Base-by-base conservation (phyloP, 495 filamentous ascomycete species). In the Pyronema omphalodes region DNA sequence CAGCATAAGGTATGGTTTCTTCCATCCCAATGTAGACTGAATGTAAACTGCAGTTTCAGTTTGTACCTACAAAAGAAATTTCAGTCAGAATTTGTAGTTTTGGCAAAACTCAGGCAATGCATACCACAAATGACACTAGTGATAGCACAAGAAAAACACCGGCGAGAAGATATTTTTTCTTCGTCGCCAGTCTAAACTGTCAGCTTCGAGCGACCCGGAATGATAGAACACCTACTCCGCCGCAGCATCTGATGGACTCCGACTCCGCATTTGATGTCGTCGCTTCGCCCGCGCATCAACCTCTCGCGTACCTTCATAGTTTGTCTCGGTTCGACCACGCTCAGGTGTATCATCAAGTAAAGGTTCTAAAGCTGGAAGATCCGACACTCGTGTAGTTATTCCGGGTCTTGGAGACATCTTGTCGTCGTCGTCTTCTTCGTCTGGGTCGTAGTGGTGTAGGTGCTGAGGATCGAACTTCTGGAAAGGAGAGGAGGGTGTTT, bases 1-100 rank as follows among this genome's bases (percentile, higher is more conserved):
- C 75, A 98, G 74, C 91, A 98, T 98, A 72, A 83, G 88, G 71
- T 95, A 98, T 19, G 89, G 82, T 70, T 98, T 96, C 65, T 89
- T 78, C 91, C 91, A 98, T 35, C 78, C 74, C 55, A 94, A 66
- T 40, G 88, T 80, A 67, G 86, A 78, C 67, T 94, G 86, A 40
- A 98, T 87, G 66, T 94, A 88, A 7, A 88, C 80, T 3, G 91
- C 88, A 11, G 93, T 87, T 71, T 94, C 88, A 6, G 91, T 95
- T 73, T 98, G 91, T 5, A 94, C 70, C 34, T 63, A 51, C 37
- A 1, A 11, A 34, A 12, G 75, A 72, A 3, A 17, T 35, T 33
- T 58, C 33, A 58, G 53, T 53, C 19, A 17, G 11, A 40, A 2
- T 54, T 35, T n/a, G 17, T 18, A 7, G 3, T 51, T 34, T 44